phyloP scores from a whole-genome alignment of 371 early-diverging fungal species.

The Nosema muscidifuracis region DNA sequence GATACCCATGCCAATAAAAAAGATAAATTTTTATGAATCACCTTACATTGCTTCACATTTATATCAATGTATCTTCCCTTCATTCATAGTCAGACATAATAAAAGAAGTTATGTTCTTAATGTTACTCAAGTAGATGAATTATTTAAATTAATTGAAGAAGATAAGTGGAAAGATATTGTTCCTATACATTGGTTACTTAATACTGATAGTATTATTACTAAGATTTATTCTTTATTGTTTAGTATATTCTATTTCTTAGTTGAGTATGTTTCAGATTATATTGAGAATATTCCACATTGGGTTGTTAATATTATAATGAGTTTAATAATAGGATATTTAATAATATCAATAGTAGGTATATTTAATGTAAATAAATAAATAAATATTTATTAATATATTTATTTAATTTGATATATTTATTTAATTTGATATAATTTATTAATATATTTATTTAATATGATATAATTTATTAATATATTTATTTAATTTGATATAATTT shows the following conservation, averaged over 20 bases:
- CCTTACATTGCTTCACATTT: slow-evolving; percentile 36
- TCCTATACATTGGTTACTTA: slow-evolving; percentile 11
- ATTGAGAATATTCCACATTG: slow-evolving; percentile 33
- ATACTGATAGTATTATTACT: slow-evolving; percentile 20
- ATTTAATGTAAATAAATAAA: background rate
- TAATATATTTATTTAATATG: too few relatives aligned
- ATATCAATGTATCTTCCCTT: slow-evolving; percentile 40
- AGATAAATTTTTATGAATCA: slow-evolving; percentile 42
- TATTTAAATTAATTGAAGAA: slow-evolving; percentile 35
- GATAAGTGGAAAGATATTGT: slow-evolving; percentile 18
- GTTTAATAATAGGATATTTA: slow-evolving; percentile 40
- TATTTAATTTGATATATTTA: too few relatives aligned
- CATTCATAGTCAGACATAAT: slow-evolving; percentile 42
- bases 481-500: too few relatives aligned
- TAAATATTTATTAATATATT: background rate
- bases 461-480: too few relatives aligned
- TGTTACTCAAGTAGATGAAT: slow-evolving; percentile 21
- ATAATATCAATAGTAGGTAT: slow-evolving; percentile 45
- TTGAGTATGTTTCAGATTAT: slow-evolving; percentile 11
- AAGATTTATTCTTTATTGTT: slow-evolving; percentile 12
- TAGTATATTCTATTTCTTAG: slow-evolving; percentile 29
- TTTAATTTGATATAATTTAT: too few relatives aligned
- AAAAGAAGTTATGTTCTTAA: slow-evolving; percentile 28
- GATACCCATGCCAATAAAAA: slow-evolving; percentile 39
- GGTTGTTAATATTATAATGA: slow-evolving; percentile 16